These are phyloP conservation scores for Fusarium anthophilum DNA, from an alignment of 2,329 filamentous ascomycete species.

Conservation along the genomic window DNA sequence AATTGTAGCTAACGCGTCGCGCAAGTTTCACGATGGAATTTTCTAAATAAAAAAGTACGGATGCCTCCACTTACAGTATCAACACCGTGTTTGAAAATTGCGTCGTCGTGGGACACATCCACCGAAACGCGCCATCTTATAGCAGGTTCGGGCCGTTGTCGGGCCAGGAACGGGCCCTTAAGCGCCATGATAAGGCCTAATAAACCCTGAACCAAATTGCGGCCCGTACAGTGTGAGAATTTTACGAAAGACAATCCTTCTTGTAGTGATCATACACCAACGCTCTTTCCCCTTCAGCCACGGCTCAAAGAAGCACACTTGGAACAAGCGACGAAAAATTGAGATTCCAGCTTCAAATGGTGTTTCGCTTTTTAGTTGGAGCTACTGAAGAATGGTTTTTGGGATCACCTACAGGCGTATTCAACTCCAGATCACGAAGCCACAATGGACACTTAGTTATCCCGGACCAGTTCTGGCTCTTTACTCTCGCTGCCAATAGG, in stretches of 20 bases:
- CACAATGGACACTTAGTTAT: neutral
- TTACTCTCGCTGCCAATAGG: neutral
- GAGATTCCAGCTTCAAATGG: too few species aligned
- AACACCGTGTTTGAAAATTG: neutral
- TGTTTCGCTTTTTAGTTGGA: too few species aligned
- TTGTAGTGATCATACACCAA: neutral
- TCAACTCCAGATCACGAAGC: neutral
- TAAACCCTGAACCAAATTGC: neutral
- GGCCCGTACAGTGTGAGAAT: neutral
- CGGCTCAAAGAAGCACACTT: neutral
- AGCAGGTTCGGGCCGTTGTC: neutral
- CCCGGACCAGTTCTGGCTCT: neutral
- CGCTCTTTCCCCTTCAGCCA: neutral
- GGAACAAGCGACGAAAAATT: accelerated
- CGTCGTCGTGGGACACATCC: neutral
- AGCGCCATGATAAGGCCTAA: neutral
- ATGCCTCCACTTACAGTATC: neutral
- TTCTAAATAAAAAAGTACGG: neutral
- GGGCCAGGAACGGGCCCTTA: neutral
- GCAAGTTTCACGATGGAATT: neutral
- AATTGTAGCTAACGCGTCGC: neutral
- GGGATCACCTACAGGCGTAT: neutral
- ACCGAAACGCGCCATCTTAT: neutral
- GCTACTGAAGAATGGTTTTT: too few species aligned
- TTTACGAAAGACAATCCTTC: too few species aligned